Evolutionary conservation across 2,329 filamentous ascomycete genomes (phyloP), one percentile per base, ranked within the genome.

Genomic region (Ascochyta rabiei): DNA sequence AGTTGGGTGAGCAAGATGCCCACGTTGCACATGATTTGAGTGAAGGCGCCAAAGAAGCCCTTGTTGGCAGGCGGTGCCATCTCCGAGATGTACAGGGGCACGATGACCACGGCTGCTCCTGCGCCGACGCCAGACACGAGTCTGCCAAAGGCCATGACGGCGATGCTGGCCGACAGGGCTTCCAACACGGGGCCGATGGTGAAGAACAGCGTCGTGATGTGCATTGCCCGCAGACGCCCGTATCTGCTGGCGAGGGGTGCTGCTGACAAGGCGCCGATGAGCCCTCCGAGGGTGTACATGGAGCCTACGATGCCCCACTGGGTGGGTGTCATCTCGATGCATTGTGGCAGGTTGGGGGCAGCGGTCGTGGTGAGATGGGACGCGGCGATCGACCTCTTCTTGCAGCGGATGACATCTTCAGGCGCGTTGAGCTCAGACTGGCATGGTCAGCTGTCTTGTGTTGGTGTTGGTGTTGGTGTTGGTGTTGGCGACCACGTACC

Each of bases 351-450:
- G 57, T 74, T 74, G 57, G 59, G 67, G 50, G 65, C 70, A 63
- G 61, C 64, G 41, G 71, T 46, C 12, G 46, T 31, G 53, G 74
- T 71, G 60, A 51, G 63, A 49, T 61, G 69, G 63, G 59, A 64
- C 34, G 74, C 69, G 8, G 69, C 71, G 59, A 84, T 80, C 35
- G 79, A 79, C 62, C 84, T 82, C 62, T 86, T 86, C 64, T 86
- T 86, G 79, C 95, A 98, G 53, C 90, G 96, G 67, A 99, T 89
- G 68, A 96, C 91, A 80, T 93, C 89, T 82, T 97, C 89, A 8
- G 95, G 95, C 8, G 93, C 91, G 75, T 99, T 99, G 60, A 99
- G 85, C 75, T 98, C 95, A 65, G 92, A 90, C 93, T 93, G 68
- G 15, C 3, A 13, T 15, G 37, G 63, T 73, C 61, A 71, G 65